phyloP scores from a whole-genome alignment of 2,329 filamentous ascomycete genomes.

The Sclerotinia glacialis region DNA sequence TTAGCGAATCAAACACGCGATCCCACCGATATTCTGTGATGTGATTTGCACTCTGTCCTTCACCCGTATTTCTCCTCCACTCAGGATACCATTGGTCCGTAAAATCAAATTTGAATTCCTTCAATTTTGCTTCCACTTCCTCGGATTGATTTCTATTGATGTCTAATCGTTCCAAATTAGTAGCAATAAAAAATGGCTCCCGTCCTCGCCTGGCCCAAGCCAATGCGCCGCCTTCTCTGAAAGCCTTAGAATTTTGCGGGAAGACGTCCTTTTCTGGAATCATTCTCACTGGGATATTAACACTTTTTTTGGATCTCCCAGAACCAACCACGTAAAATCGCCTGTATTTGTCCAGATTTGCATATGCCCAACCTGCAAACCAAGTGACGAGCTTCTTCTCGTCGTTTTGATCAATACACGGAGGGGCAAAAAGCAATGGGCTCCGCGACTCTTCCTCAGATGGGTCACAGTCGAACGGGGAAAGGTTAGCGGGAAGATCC shows the following conservation, averaged over 20 bases:
- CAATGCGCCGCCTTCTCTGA: neutral
- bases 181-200: neutral
- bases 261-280: neutral
- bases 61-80: neutral
- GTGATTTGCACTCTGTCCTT: neutral
- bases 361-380: constrained; percentile 58
- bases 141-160: neutral
- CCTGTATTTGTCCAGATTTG: constrained; percentile 50
- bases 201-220: constrained; percentile 5
- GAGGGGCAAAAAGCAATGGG: constrained; percentile 48
- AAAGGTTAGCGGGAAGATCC: constrained; percentile 17
- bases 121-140: neutral
- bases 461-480: constrained; percentile 22
- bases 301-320: neutral
- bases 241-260: constrained; percentile 1
- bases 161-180: neutral
- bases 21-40: neutral
- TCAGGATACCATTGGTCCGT: constrained; percentile 4
- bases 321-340: constrained; percentile 55
- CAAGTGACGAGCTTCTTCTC: constrained; percentile 62
- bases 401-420: constrained; percentile 54
- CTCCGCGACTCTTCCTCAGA: constrained; percentile 30
- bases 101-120: neutral
- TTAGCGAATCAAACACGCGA: neutral
- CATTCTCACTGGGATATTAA: neutral